Conservation (phyloP, 768 basidiomycete genomes). For the Mycena galopus region DNA sequence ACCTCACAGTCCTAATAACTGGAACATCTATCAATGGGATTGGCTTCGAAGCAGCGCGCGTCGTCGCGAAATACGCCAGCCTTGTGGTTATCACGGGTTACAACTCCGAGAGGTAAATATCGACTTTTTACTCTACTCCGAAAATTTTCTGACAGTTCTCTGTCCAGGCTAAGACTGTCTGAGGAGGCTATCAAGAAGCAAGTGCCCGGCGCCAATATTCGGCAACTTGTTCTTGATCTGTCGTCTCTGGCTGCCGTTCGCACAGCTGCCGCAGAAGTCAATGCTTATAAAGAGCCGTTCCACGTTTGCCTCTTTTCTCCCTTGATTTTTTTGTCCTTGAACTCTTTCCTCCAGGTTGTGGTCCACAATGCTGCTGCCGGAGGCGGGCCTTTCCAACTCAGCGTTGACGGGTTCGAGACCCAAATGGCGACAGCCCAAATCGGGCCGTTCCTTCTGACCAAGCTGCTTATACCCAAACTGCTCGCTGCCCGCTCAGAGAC, state of each 20-base stretch:
- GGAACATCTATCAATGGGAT: not conserved
- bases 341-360: not conserved
- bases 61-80: not conserved
- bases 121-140: too few relatives aligned
- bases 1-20: not conserved
- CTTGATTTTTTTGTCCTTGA: not conserved
- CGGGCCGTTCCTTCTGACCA: not conserved
- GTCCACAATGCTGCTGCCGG: not conserved
- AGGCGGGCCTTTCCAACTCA: not conserved
- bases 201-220: not conserved
- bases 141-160: too few relatives aligned
- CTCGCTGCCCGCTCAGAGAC: not conserved
- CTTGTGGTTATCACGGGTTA: not conserved
- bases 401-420: not conserved
- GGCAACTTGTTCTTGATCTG: not conserved
- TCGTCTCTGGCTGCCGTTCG: not conserved
- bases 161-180: not conserved
- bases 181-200: not conserved
- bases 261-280: not conserved
- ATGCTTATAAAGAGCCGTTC: not conserved
- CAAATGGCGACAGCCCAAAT: not conserved
- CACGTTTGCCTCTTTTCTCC: not conserved
- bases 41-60: not conserved
- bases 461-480: not conserved
- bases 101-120: not conserved